Percentiles rank a stretch among this genome's conserved stretches.
Evolutionary conservation across 192 early-diverging fungal species (phyloP).

Genomic region (Pecoramyces ruminantium): DNA sequence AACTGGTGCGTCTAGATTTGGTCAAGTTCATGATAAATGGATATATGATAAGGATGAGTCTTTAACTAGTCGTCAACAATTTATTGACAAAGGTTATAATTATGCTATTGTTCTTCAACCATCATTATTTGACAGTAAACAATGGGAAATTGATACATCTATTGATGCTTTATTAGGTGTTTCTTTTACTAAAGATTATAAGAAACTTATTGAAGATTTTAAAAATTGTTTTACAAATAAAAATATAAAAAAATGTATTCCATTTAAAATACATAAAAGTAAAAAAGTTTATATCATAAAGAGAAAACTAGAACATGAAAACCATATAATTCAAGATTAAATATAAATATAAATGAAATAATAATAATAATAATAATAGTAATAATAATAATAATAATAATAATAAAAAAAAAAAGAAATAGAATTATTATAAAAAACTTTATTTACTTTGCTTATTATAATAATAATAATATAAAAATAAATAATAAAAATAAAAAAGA

Average conservation of each 20-base stretch:
- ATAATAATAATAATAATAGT: no score
- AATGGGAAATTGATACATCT: neutral
- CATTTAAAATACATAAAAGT: neutral
- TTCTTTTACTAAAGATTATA: neutral
- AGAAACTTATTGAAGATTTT: neutral
- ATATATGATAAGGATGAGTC: neutral
- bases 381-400: no score
- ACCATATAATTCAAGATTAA: no score
- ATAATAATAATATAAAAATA: no score
- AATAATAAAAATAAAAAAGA: no score
- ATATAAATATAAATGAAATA: no score
- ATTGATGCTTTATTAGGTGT: neutral
- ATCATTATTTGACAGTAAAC: neutral
- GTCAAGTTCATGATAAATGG: slow-evolving; percentile 16
- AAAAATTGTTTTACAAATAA: neutral
- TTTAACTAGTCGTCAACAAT: neutral
- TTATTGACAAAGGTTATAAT: neutral
- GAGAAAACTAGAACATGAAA: neutral
- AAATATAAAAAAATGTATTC: neutral
- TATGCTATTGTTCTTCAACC: neutral
- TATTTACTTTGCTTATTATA: no score
- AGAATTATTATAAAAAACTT: no score
- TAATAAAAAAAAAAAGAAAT: no score
- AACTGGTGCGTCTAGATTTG: slow-evolving; percentile 71
- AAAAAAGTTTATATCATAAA: neutral